Conservation (phyloP, 1,139 yeast genomes). For the Protomyces pachydermus region DNA sequence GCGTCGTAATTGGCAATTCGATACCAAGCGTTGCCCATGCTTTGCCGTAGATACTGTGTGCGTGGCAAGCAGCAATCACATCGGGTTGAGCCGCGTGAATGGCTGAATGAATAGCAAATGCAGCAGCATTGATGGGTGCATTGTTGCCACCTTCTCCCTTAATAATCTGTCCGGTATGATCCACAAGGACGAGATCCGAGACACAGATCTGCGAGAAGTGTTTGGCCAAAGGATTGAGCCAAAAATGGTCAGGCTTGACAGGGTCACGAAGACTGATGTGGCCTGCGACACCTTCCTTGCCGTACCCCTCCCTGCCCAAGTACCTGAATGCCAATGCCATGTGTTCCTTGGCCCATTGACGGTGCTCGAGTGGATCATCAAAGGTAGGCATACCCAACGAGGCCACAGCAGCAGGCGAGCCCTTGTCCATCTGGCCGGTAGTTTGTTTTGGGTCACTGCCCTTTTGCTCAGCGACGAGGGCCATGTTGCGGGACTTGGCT, state of each 20-base stretch:
- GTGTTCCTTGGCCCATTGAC: conserved; percentile 64
- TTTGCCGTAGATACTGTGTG: conserved; percentile 70
- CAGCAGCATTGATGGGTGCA: conserved; percentile 69
- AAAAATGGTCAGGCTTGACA: conserved; percentile 61
- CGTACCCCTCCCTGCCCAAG: conserved; percentile 45
- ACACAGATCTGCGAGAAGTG: conserved; percentile 68
- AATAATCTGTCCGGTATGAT: conserved; percentile 53
- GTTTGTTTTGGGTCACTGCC: background rate
- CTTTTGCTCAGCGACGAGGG: background rate
- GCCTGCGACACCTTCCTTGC: conserved; percentile 67
- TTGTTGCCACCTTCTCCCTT: conserved; percentile 49
- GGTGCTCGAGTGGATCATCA: conserved; percentile 41
- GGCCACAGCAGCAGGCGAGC: conserved; percentile 5
- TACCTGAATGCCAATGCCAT: conserved; percentile 80
- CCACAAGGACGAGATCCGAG: conserved; percentile 70
- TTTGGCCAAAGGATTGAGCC: conserved; percentile 73
- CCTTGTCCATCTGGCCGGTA: conserved; percentile 4
- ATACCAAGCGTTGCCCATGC: conserved; percentile 69
- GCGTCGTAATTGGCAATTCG: conserved; percentile 72
- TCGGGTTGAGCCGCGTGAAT: conserved; percentile 74
- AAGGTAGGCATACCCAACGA: conserved; percentile 12
- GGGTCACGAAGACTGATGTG: conserved; percentile 79
- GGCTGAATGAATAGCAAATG: conserved; percentile 74
- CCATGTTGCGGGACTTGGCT: background rate
- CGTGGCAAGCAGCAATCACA: conserved; percentile 75